These are phyloP conservation scores for Acacia melanoxylon DNA, from an alignment of 306 rosid genomes.

Conservation along the genomic window DNA sequence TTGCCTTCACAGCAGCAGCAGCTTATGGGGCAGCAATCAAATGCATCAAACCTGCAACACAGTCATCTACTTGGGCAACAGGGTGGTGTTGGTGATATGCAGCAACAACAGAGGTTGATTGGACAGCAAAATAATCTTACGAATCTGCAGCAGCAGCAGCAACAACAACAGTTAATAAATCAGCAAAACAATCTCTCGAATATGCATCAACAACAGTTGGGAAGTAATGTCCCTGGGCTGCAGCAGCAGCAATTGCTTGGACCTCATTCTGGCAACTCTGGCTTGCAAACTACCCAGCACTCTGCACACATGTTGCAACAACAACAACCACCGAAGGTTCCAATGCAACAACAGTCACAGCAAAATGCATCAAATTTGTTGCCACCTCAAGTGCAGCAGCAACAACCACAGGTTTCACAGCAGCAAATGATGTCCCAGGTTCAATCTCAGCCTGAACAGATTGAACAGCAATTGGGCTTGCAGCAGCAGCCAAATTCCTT, in stretches of 20 bases:
- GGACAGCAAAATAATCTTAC: slow-evolving; percentile 79
- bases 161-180: slow-evolving; percentile 74
- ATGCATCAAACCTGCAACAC: slow-evolving; percentile 73
- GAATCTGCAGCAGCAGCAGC: slow-evolving; percentile 46
- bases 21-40: slow-evolving; percentile 69
- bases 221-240: slow-evolving; percentile 70
- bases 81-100: slow-evolving; percentile 77
- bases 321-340: slow-evolving; percentile 48
- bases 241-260: slow-evolving; percentile 56
- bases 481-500: slow-evolving; percentile 78
- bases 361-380: slow-evolving; percentile 72
- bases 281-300: slow-evolving; percentile 84
- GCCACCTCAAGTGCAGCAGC: slow-evolving; percentile 69
- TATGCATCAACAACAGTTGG: slow-evolving; percentile 80
- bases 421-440: slow-evolving; percentile 83
- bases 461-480: slow-evolving; percentile 78
- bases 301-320: slow-evolving; percentile 58
- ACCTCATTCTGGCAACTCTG: slow-evolving; percentile 74
- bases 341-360: slow-evolving; percentile 69
- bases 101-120: slow-evolving; percentile 74
- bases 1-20: slow-evolving; percentile 69
- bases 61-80: slow-evolving; percentile 66
- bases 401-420: slow-evolving; percentile 76
- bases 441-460: slow-evolving; percentile 86
- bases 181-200: slow-evolving; percentile 78